phyloP scores from a whole-genome alignment of 1,139 yeast species.

The Sugiyamaella novakii region DNA sequence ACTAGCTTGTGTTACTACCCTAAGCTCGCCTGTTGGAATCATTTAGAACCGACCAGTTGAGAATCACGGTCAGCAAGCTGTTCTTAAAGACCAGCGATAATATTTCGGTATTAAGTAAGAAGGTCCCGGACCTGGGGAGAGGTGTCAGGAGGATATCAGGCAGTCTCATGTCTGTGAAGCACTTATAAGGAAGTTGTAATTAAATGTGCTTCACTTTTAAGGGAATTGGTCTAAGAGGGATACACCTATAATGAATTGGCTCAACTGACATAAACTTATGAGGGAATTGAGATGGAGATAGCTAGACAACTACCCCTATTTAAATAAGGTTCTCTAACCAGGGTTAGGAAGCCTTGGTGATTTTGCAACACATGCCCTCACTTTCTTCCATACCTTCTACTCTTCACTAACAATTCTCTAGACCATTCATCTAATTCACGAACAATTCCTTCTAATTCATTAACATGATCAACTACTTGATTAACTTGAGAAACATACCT shows the following conservation, averaged over 20 bases:
- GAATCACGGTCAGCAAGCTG: no score
- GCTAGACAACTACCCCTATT: not conserved
- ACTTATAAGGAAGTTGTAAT: not conserved
- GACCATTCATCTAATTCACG: conserved; percentile 65
- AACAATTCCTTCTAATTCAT: conserved; percentile 50
- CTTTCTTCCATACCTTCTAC: conserved; percentile 33
- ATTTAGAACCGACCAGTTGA: no score
- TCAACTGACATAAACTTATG: no score
- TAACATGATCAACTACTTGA: conserved; percentile 51
- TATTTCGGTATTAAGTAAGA: no score
- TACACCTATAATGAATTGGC: not conserved
- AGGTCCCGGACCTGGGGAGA: no score
- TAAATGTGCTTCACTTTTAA: no score
- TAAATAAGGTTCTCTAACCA: not conserved
- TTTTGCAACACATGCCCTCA: conserved; percentile 6
- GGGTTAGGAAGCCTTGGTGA: not conserved
- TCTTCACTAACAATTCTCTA: conserved; percentile 51
- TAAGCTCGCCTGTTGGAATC: no score
- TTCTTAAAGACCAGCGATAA: no score
- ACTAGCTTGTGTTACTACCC: no score
- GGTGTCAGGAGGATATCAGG: no score
- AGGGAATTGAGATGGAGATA: not conserved
- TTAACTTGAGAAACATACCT: conserved; percentile 43
- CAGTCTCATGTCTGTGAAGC: no score
- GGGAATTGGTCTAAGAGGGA: no score